A percentile compares a stretch with the other conserved stretches of the same genome.
phyloP scores from a whole-genome alignment of 768 basidiomycete species.

The Tricholoma bakamatsutake region DNA sequence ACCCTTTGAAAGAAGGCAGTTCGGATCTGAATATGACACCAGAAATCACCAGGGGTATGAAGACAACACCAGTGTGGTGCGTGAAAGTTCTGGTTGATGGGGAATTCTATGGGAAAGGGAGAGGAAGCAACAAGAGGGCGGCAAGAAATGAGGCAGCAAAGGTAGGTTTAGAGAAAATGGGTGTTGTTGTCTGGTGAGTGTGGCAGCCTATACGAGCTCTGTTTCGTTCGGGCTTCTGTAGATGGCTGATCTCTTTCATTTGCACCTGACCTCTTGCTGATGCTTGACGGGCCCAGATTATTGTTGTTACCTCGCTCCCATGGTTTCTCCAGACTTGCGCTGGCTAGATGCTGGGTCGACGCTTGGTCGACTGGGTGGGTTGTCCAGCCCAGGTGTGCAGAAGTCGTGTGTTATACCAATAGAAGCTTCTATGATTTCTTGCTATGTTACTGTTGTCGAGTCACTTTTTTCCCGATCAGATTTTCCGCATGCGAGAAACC shows the following conservation, averaged over 20 bases:
- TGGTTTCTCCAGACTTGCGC: slow-evolving; percentile 54
- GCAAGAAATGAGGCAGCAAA: slow-evolving; percentile 82
- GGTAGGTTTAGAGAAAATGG: slow-evolving; percentile 56
- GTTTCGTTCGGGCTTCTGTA: slow-evolving; percentile 6
- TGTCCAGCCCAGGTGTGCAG: slow-evolving; percentile 60
- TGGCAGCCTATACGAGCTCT: slow-evolving; percentile 5
- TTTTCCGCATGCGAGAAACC: not conserved
- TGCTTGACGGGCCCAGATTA: slow-evolving; percentile 2
- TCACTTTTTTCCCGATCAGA: not conserved
- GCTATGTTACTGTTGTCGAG: not conserved
- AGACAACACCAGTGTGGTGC: slow-evolving; percentile 73
- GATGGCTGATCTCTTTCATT: not conserved
- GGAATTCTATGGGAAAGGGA: slow-evolving; percentile 52
- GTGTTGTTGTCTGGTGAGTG: slow-evolving; percentile 47
- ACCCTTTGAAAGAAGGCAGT: slow-evolving; percentile 17
- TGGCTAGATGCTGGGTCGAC: slow-evolving; percentile 3
- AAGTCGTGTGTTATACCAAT: slow-evolving; percentile 32
- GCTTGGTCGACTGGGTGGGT: slow-evolving; percentile 25
- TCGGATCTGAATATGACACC: slow-evolving; percentile 16
- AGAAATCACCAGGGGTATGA: slow-evolving; percentile 33
- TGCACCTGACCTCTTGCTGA: not conserved
- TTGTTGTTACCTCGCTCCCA: slow-evolving; percentile 27
- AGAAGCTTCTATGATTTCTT: not conserved
- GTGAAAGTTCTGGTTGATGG: slow-evolving; percentile 62
- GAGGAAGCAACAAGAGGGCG: slow-evolving; percentile 71